Base-by-base conservation (phyloP, 768 basidiomycete genomes). In the Amanita pallidorosea region DNA sequence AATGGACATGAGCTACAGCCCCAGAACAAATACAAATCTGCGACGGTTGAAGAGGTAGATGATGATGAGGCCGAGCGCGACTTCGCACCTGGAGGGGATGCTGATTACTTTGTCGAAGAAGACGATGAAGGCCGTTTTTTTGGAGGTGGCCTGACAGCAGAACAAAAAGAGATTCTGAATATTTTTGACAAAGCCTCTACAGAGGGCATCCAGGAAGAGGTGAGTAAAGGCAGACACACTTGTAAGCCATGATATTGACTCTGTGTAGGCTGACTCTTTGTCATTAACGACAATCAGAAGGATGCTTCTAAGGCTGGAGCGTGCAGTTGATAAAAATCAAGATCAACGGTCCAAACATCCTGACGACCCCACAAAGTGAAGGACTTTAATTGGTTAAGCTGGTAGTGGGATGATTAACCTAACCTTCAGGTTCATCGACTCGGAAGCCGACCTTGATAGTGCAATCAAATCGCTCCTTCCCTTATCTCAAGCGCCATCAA, bases 291-390 rank as follows among this genome's bases (percentile, higher is more conserved):
- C 76, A 35, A 76, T 96, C 23, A 78, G 89, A 51, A 77, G 84
- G 60, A 70, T 85, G 50, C 70, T 98, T 23, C 70, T 88, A 36
- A 75, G 79, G 35, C 85, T 99, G 58, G 94, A 98, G 66, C 79
- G 91, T 37, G 82, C 89, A 1, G 84, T 87, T 18, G 84, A 89
- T 64, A 97, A 94, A 69, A 99, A 99, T 65, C 88, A 94, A 60
- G 92, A 94, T 63, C 85, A 95, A 61, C 76, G 96, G 27, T 94
- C 92, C n/a, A 96, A 96, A 65, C 89, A 88, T 63, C 87, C 90
- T 0, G 77, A 88, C 53, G 90, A 97, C 57, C 94, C 94, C 2
- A 77, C 91, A 40, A 96, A 87, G 94, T 94, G 56, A 53, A 63
- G 48, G 0, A 42, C 37, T 6, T 50, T 23, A 33, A 34, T 4